Conservation (phyloP, 2,329 filamentous ascomycete species). For the Ophiognomonia clavigignenti-juglandacearum region DNA sequence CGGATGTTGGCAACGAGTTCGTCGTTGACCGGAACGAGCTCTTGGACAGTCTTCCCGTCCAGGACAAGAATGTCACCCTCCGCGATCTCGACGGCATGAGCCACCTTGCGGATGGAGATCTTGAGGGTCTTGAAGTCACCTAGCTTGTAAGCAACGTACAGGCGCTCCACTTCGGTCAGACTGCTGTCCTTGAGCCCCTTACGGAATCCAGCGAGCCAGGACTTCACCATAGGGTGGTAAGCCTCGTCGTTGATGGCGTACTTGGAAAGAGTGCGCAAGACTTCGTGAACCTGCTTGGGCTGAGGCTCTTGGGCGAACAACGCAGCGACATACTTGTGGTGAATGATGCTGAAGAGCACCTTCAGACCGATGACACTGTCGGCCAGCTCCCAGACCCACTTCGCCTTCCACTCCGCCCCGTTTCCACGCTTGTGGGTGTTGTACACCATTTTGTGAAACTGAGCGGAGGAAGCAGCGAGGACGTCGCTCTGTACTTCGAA, state of each 20-base stretch:
- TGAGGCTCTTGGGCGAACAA: constrained; percentile 6
- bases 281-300: constrained; percentile 5
- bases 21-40: not conserved
- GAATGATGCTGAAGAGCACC: constrained; percentile 12
- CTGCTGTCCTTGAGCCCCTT: not conserved
- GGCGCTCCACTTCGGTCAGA: constrained; percentile 1
- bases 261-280: constrained; percentile 8
- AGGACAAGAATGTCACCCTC: not conserved
- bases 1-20: constrained; percentile 3
- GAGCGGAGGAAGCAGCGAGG: constrained; percentile 10
- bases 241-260: constrained; percentile 10
- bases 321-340: constrained; percentile 9
- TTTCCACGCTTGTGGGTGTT: constrained; percentile 13
- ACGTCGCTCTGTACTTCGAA: constrained; percentile 13
- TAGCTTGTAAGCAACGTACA: constrained; percentile 6
- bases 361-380: constrained; percentile 13
- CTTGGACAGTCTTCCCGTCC: not conserved
- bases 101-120: constrained; percentile 3
- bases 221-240: constrained; percentile 5
- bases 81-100: constrained; percentile 4
- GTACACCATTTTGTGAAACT: constrained; percentile 14
- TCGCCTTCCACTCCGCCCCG: constrained; percentile 7
- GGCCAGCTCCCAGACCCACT: constrained; percentile 12
- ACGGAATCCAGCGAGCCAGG: constrained; percentile 9
- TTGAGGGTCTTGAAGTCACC: constrained; percentile 15